Evolutionary conservation across 1,284 basidiomycete genomes (phyloP), one percentile per base, ranked within the genome.

Genomic region (Moniliophthora roreri): DNA sequence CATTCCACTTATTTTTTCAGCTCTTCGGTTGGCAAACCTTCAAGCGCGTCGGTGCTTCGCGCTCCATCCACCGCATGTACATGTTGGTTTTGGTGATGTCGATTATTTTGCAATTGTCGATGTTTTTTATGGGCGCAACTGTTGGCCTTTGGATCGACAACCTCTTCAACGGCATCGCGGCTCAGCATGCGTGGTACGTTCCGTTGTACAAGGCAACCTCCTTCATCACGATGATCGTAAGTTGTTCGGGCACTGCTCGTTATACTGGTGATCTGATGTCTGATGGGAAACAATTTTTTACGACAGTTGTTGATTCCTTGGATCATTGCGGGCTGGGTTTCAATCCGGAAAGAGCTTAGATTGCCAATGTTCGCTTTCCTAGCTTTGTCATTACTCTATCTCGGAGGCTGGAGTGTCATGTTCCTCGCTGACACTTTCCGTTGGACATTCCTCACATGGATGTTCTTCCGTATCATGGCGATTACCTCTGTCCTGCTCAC

Each of bases 11-110:
- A 8, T 40, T 48, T 13, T 38, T 47, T 36, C 26, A 91, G 89
- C 65, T 79, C 24, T 91, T 88, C 63, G 86, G 88, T 41, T 91
- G 87, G 88, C 85, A 89, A 67, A 91, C 89, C 0, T 91, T 90
- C 79, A 90, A 91, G 66, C 84, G 88, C 54, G 82, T 91, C 50
- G 89, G 88, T 42, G 88, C 89, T n/a, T 88, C 84, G 5, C 71
- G 82, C 57, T 77, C 75, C 9, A 89, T 91, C 67, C 87, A 88
- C 66, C 79, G 84, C 40, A 67, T 87, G 53, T 91, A 91, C 73
- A 87, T 82, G 66, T 70, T 84, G 44, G 84, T 91, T 52, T 76
- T 91, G 40, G 72, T 78, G 13, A 70, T 91, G 53, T 89, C 86
- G 1, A 89, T 89, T 56, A 72, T 79, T 24, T 82, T 91, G 45